Base-by-base conservation (phyloP, 306 rosid species). In the Gleditsia sinensis region DNA sequence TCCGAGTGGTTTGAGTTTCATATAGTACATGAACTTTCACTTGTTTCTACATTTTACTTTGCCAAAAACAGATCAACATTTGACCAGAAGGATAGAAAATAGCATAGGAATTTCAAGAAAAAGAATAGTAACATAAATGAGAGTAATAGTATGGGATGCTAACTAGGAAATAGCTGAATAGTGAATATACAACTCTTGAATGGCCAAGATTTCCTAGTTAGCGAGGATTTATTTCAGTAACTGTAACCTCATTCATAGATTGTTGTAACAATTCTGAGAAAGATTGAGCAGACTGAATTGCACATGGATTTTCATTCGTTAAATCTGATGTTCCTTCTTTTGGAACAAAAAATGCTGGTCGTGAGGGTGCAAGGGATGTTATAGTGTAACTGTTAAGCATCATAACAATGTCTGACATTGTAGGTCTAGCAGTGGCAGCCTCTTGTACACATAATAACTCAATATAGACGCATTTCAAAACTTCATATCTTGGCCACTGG, bases 391-490 rank as follows among this genome's bases (percentile, higher is more conserved):
- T 20, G 49, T 75, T 69, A 46, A 79, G 86, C 83, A 79, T 79
- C 61, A 45, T 9, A 55, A 75, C 75, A 39, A 83, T 75, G 30
- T 69, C 75, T 13, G 81, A 70, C 83, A 63, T 75, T 37, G 61
- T 37, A 2, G 83, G 86, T 17, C 83, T 78, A 30, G 78, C 43
- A 24, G 61, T 25, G 9, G 86, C 62, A 74, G 72, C 45, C 8
- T 39, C 45, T 75, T 83, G 83, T 10, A 83, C 72, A 20, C 82
- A 75, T 50, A 75, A 49, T 25, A 83, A 72, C 12, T 77, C 80
- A 32, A 83, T 46, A 25, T 54, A 76, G 36, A 83, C 53, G 79
- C 84, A 83, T 49, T 67, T 80, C 21, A 71, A 9, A 34, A 49
- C 84, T 71, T 83, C 48, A 42, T 11, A 0, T 42, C 17, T 42